These are phyloP conservation scores for Carex kokanica DNA, from an alignment of 176 grass and related monocot species.

Conservation along the genomic window DNA sequence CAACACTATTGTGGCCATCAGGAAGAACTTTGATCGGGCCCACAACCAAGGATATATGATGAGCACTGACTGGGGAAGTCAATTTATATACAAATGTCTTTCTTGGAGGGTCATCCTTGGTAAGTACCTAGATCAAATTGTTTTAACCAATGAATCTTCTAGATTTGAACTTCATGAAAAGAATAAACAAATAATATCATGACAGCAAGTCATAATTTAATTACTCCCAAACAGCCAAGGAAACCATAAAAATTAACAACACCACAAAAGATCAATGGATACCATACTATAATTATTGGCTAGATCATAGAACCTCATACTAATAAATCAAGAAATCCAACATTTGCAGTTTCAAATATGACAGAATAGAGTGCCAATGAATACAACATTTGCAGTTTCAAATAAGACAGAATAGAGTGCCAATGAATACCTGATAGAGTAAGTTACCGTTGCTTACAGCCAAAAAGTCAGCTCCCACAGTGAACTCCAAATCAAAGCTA, in stretches of 20 bases:
- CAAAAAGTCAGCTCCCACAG: conserved; percentile 64
- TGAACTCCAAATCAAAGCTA: conserved; percentile 99
- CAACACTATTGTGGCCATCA: conserved; percentile 53
- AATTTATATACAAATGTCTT: conserved; percentile 96
- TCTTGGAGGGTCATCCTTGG: conserved; percentile 82
- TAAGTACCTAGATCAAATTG: conserved; percentile 57
- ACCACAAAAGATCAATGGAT: not conserved
- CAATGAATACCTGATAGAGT: conserved; percentile 73
- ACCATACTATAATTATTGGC: not conserved
- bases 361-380: not conserved
- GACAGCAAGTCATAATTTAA: not conserved
- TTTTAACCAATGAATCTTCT: conserved; percentile 14
- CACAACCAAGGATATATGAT: conserved; percentile 92
- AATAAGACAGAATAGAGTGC: not conserved
- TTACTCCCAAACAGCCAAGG: not conserved
- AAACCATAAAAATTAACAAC: not conserved
- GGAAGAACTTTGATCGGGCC: conserved; percentile 89
- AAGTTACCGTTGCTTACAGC: conserved; percentile 92
- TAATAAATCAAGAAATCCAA: not conserved
- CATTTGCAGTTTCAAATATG: not conserved
- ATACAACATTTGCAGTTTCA: conserved; percentile 32
- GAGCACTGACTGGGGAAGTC: conserved; percentile 79
- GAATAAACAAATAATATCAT: not conserved
- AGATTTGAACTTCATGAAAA: conserved; percentile 4
- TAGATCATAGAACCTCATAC: not conserved